Evolutionary conservation across 2,329 filamentous ascomycete genomes (phyloP).

Genomic region (Neocatenulostroma microsporum): DNA sequence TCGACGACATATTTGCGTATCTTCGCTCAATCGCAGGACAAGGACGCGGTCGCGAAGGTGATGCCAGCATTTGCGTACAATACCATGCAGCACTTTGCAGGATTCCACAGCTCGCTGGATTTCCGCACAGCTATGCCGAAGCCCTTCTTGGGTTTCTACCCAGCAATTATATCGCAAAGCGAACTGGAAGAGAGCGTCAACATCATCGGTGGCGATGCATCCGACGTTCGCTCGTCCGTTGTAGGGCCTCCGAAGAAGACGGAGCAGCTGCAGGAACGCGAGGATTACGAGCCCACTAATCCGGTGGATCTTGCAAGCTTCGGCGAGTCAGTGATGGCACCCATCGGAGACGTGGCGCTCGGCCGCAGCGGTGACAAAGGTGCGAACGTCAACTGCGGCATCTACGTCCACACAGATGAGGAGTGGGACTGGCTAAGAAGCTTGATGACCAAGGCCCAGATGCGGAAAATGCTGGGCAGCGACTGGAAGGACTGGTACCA

Average conservation of each 20-base stretch:
- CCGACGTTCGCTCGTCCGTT: conserved; percentile 9
- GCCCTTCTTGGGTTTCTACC: conserved; percentile 21
- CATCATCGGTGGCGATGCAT: conserved; percentile 12
- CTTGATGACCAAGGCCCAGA: conserved; percentile 18
- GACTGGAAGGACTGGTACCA: conserved; percentile 24
- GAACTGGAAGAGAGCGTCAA: conserved; percentile 18
- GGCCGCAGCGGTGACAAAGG: conserved; percentile 28
- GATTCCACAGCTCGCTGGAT: conserved; percentile 21
- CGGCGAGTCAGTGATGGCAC: conserved; percentile 29
- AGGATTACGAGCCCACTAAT: conserved; percentile 26
- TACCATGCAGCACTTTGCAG: conserved; percentile 21
- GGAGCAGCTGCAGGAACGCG: conserved; percentile 14
- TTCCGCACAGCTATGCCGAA: conserved; percentile 18
- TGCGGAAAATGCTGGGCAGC: conserved; percentile 22
- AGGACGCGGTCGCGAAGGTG: conserved; percentile 16
- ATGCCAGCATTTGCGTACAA: conserved; percentile 17
- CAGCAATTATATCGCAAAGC: conserved; percentile 16
- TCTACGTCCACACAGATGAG: conserved; percentile 30
- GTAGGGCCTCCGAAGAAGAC: conserved; percentile 18
- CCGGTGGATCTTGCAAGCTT: conserved; percentile 26
- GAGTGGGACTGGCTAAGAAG: conserved; percentile 26
- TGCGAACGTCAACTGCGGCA: conserved; percentile 25
- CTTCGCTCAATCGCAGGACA: conserved; percentile 27
- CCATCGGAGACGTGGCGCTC: conserved; percentile 28
- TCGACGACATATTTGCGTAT: conserved; percentile 36